Conservation (phyloP, 345 rosid genomes). For the Salix koriyanagi region DNA sequence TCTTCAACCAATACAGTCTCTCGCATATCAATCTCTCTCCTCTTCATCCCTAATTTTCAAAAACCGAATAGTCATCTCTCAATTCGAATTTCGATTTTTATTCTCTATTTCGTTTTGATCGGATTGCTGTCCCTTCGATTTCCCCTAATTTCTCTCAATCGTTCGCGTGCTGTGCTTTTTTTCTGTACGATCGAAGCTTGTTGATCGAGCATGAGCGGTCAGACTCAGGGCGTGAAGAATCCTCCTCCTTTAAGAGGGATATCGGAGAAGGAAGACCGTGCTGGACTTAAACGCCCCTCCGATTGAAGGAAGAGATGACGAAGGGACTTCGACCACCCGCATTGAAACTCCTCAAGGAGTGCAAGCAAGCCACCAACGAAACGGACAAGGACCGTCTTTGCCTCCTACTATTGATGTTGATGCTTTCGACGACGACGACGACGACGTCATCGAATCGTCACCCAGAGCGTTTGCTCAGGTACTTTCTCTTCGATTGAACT, state of each 20-base stretch:
- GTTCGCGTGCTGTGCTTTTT: background rate
- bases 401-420: constrained; percentile 59
- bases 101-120: background rate
- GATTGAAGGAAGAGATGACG: constrained; percentile 47
- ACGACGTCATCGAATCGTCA: constrained; percentile 70
- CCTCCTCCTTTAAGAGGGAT: constrained; percentile 46
- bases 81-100: too few relatives aligned
- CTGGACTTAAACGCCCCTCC: constrained; percentile 52
- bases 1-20: too few relatives aligned
- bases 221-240: constrained; percentile 28
- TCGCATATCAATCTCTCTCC: too few relatives aligned
- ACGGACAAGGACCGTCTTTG: constrained; percentile 21
- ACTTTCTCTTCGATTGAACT: too few relatives aligned
- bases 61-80: too few relatives aligned
- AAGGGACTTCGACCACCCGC: constrained; percentile 47
- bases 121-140: background rate
- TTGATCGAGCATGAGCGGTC: constrained; percentile 38
- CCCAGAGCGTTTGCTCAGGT: constrained; percentile 78
- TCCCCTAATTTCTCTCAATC: background rate
- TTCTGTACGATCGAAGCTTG: background rate
- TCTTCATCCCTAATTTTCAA: too few relatives aligned
- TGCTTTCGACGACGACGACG: constrained; percentile 78
- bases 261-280: constrained; percentile 46
- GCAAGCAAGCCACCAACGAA: constrained; percentile 14
- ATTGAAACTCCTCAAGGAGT: constrained; percentile 15